Percentiles rank a stretch among this genome's conserved stretches.
Conservation (phyloP, 202 grass and related monocot species). For the Brachypodium distachyon region DNA sequence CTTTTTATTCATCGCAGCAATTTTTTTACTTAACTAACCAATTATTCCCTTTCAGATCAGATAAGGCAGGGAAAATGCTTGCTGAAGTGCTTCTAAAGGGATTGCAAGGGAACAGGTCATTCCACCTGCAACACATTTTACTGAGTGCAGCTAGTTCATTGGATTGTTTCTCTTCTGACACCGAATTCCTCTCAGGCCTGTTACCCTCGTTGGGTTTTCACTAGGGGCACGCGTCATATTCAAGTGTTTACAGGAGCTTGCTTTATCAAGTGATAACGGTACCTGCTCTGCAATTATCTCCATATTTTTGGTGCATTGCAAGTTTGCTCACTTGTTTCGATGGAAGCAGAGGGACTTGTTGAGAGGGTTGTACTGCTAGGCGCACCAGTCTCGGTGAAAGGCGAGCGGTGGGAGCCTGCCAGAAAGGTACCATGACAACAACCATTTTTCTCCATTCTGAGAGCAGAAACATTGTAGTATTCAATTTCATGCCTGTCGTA, state of each 20-base stretch:
- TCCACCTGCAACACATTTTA: conserved; percentile 2
- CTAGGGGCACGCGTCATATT: conserved; percentile 89
- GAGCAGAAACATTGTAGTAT: background rate
- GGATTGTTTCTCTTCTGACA: background rate
- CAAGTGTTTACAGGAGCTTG: conserved; percentile 86
- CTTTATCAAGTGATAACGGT: conserved; percentile 74
- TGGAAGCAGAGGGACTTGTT: conserved; percentile 66
- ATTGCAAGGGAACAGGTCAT: conserved; percentile 90
- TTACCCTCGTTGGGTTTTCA: conserved; percentile 91
- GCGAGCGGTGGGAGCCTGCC: conserved; percentile 68
- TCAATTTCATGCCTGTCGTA: background rate
- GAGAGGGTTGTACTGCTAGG: conserved; percentile 93
- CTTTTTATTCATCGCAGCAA: background rate
- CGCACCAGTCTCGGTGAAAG: conserved; percentile 78
- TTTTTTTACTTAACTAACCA: background rate
- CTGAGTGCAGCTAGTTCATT: background rate
- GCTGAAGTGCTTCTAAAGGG: conserved; percentile 88
- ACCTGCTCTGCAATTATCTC: background rate
- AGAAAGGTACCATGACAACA: conserved; percentile 49
- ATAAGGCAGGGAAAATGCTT: conserved; percentile 95
- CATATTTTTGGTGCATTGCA: background rate
- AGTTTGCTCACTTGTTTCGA: conserved; percentile 4
- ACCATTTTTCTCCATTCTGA: background rate
- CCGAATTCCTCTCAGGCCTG: conserved; percentile 45
- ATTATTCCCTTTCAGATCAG: conserved; percentile 48